These are phyloP conservation scores for Rosa persica DNA, from an alignment of 306 rosid species.

Conservation along the genomic window DNA sequence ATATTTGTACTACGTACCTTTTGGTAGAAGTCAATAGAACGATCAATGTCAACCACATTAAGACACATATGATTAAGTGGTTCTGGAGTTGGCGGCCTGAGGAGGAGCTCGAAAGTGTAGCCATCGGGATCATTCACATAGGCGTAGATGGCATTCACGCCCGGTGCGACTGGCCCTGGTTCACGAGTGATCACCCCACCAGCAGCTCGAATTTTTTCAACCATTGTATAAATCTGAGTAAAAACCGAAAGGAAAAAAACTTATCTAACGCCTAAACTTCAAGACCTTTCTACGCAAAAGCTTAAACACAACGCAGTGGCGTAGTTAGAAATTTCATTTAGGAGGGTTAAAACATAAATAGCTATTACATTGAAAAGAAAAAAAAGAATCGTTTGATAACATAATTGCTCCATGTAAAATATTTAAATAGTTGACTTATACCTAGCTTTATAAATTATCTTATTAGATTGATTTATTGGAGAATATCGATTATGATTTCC, in stretches of 20 bases:
- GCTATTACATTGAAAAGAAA: no score
- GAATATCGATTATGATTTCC: no score
- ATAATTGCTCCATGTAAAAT: no score
- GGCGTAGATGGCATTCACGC: background rate
- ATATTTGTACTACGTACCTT: background rate
- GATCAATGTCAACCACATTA: background rate
- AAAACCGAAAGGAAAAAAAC: background rate
- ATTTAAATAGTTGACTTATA: no score
- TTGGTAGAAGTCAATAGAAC: conserved; percentile 2
- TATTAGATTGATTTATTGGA: no score
- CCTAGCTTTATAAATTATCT: no score
- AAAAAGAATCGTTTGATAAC: no score
- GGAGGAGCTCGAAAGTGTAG: background rate
- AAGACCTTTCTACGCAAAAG: background rate
- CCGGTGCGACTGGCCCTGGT: background rate
- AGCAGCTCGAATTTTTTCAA: conserved; percentile 9
- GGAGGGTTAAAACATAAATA: no score
- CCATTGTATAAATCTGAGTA: conserved; percentile 2
- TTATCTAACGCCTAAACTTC: background rate
- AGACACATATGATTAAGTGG: conserved; percentile 1
- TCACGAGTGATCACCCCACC: conserved; percentile 14
- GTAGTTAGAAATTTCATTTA: no score
- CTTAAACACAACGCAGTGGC: no score
- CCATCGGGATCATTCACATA: conserved; percentile 8
- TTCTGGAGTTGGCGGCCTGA: background rate